Conservation (phyloP, 1,284 basidiomycete genomes). For the Cutaneotrichosporon spelunceum region DNA sequence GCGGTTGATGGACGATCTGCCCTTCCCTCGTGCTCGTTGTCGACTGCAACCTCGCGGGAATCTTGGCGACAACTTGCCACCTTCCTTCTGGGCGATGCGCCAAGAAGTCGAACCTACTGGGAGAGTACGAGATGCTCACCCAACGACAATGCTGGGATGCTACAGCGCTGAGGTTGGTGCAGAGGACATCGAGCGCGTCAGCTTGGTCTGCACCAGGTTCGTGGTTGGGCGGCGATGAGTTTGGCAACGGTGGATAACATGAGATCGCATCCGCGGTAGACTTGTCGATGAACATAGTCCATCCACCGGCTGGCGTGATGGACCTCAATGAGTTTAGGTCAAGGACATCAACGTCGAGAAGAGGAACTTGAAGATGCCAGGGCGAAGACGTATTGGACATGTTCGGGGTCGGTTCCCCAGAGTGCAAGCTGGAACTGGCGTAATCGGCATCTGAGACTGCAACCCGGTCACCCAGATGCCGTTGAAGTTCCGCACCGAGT, state of each 20-base stretch:
- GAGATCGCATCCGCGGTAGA: slow-evolving; percentile 49
- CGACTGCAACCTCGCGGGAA: background rate
- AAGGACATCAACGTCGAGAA: slow-evolving; percentile 16
- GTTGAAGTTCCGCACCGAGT: slow-evolving; percentile 27
- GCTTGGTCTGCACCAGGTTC: background rate
- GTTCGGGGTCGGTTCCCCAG: background rate
- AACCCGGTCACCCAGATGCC: slow-evolving; percentile 11
- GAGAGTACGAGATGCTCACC: slow-evolving; percentile 43
- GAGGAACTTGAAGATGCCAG: slow-evolving; percentile 3
- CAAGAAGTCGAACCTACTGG: slow-evolving; percentile 33
- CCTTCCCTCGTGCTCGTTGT: background rate
- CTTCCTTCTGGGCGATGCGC: background rate
- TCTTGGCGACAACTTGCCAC: slow-evolving; percentile 11
- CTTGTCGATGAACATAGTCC: slow-evolving; percentile 45
- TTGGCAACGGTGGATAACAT: slow-evolving; percentile 26
- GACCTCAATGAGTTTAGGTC: background rate
- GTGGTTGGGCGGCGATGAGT: background rate
- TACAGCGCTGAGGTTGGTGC: slow-evolving; percentile 28
- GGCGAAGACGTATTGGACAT: background rate
- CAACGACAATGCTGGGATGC: slow-evolving; percentile 29
- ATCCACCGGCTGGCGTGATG: slow-evolving; percentile 19
- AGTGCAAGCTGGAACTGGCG: slow-evolving; percentile 11
- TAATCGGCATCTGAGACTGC: slow-evolving; percentile 42
- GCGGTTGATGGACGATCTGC: slow-evolving; percentile 17
- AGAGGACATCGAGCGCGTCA: slow-evolving; percentile 32